Evolutionary conservation across 2,329 filamentous ascomycete genomes (phyloP).

Genomic region (Cordyceps militaris): DNA sequence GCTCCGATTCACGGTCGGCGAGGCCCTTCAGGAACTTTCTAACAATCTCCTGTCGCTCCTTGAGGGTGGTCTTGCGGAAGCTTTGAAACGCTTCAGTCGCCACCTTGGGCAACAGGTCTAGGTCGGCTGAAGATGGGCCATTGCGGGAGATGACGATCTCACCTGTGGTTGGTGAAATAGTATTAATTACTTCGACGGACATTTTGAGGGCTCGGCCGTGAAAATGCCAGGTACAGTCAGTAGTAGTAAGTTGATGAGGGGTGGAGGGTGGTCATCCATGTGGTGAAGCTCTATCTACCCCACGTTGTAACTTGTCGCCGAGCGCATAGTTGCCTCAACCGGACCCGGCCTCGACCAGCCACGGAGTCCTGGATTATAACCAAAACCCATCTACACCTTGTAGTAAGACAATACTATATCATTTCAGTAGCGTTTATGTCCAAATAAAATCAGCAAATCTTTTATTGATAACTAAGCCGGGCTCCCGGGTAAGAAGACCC

Average conservation of each 20-base stretch:
- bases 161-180: slow-evolving; percentile 87
- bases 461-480: not conserved
- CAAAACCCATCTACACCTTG: no score
- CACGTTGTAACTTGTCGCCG: no score
- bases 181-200: slow-evolving; percentile 60
- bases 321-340: no score
- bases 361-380: no score
- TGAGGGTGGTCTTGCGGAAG: slow-evolving; percentile 68
- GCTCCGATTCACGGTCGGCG: slow-evolving; percentile 63
- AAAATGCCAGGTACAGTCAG: not conserved
- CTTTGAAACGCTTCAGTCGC: slow-evolving; percentile 69
- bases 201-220: slow-evolving; percentile 32
- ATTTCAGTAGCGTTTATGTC: no score
- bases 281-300: not conserved
- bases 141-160: slow-evolving; percentile 73
- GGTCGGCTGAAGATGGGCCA: slow-evolving; percentile 63
- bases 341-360: no score
- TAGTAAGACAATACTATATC: no score
- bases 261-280: not conserved
- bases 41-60: slow-evolving; percentile 72
- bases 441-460: not conserved
- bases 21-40: slow-evolving; percentile 70
- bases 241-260: not conserved
- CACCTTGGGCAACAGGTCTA: slow-evolving; percentile 62
- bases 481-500: not conserved